Base-by-base conservation (phyloP, 78 protist genomes). In the Dictyostelium brefeldianum region DNA sequence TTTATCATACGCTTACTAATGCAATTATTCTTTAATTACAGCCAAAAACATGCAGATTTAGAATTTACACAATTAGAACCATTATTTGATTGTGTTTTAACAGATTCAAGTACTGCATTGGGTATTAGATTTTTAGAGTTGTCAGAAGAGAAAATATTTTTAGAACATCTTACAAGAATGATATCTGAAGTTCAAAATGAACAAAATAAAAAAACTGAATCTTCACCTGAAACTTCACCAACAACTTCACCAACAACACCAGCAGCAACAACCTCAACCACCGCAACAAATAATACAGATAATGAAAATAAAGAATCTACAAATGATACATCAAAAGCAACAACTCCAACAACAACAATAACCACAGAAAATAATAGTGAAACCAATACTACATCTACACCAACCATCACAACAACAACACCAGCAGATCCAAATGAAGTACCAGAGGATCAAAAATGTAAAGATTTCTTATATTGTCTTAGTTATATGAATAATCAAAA, bases 381-480 rank as follows among this genome's bases (percentile, higher is more conserved):
- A 29, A 51, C 14, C 9, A 78, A 7, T 2, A 56, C 67, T 10
- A 36, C 64, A n/a, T 9, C 67, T 10, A 36, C 64, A n/a, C 14
- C 78, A 64, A 65, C 77, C 1, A 27, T 8, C 4, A 78, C 46
- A 1, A 78, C 67, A n/a, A 50, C 81, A 31, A 75, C 59, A 20
- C n/a, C n/a, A 5, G 17, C 59, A 53, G 29, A 54, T n/a, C 27
- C 83, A 50, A 51, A 36, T 22, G 51, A 46, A 48, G 15, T 41
- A 48, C 57, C 80, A 79, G 80, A 75, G 46, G 71, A 56, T 48
- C 29, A 22, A 80, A 85, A 71, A 71, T 57, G 57, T 54, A 51
- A 78, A 73, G 94, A 96, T 17, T 96, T 97, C 74, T 78, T 97
- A 46, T 97, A 97, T 74, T 93, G 96, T 69, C 57, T 97, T 29